These are phyloP conservation scores for Crepidotus sp. DNA, from an alignment of 1,284 basidiomycete species.

Conservation along the genomic window DNA sequence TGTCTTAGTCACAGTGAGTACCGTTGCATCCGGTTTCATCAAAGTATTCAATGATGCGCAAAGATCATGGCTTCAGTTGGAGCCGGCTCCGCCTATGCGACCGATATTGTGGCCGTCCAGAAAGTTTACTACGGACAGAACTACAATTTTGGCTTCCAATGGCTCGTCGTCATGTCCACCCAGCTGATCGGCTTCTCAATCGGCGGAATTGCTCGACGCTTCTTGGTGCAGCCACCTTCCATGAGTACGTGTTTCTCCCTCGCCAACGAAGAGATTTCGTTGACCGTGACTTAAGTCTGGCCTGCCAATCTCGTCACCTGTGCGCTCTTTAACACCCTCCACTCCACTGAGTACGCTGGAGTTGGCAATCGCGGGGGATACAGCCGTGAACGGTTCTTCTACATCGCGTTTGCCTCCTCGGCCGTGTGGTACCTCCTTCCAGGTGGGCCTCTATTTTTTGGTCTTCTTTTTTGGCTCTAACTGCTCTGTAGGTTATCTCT, in stretches of 20 bases:
- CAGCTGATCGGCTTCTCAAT: constrained; percentile 85
- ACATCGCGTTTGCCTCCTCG: constrained; percentile 50
- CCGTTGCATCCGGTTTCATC: too few species aligned
- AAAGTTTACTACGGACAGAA: constrained; percentile 48
- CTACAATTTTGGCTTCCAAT: constrained; percentile 63
- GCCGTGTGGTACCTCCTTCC: constrained; percentile 64
- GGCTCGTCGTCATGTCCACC: constrained; percentile 76
- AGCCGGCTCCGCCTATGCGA: constrained; percentile 48
- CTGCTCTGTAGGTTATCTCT: too few species aligned
- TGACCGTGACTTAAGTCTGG: constrained; percentile 53
- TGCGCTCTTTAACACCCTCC: constrained; percentile 76
- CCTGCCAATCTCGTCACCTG: constrained; percentile 76
- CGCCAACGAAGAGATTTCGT: background rate
- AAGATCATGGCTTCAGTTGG: constrained; percentile 30
- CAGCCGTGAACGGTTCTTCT: constrained; percentile 71
- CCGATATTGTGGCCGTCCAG: constrained; percentile 65
- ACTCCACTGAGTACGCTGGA: constrained; percentile 55
- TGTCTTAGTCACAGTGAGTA: constrained; percentile 39
- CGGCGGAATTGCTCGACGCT: constrained; percentile 71
- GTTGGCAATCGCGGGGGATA: constrained; percentile 58
- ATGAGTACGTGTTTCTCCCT: constrained; percentile 63
- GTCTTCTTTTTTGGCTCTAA: too few species aligned
- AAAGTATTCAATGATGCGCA: too few species aligned
- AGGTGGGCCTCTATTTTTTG: too few species aligned
- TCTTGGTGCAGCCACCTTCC: constrained; percentile 80